Evolutionary conservation across 2,329 filamentous ascomycete genomes (phyloP).

Genomic region (Ascochyta clinopodiicola): DNA sequence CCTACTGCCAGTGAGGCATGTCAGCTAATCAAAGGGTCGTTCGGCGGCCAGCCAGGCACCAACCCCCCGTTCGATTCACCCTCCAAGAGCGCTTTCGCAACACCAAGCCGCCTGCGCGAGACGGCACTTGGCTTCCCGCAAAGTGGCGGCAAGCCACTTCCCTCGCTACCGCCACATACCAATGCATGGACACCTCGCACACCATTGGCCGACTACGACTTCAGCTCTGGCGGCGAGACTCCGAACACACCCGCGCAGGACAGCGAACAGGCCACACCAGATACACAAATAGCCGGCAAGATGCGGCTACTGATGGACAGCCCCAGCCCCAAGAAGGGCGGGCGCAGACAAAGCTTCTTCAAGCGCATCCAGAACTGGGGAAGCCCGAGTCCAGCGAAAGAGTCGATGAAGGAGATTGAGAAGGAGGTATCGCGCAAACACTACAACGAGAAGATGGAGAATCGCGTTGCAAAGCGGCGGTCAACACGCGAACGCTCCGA

Average conservation of each 20-base stretch:
- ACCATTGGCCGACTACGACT: constrained; percentile 48
- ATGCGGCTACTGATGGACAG: constrained; percentile 38
- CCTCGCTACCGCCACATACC: constrained; percentile 41
- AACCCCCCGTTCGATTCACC: constrained; percentile 54
- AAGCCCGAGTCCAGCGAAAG: constrained; percentile 50
- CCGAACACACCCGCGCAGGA: constrained; percentile 55
- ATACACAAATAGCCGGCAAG: constrained; percentile 40
- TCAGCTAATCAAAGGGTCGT: constrained; percentile 8
- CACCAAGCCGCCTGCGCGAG: constrained; percentile 53
- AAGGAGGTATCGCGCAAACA: constrained; percentile 41
- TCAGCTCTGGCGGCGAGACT: constrained; percentile 58
- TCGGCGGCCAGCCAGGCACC: constrained; percentile 29
- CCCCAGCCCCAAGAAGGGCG: constrained; percentile 43
- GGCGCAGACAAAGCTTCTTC: constrained; percentile 41
- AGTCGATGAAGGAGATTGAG: constrained; percentile 39
- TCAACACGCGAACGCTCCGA: constrained; percentile 16
- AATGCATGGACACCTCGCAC: constrained; percentile 47
- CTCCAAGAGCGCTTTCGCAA: constrained; percentile 52
- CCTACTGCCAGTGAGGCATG: constrained; percentile 16
- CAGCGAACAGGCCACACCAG: constrained; percentile 52
- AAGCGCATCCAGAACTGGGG: constrained; percentile 28
- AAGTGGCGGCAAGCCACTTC: constrained; percentile 47
- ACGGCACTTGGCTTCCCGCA: constrained; percentile 58
- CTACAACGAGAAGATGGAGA: constrained; percentile 49
- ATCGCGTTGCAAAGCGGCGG: constrained; percentile 46